phyloP scores from a whole-genome alignment of 805 yeast species.

The Candida railenensis region DNA sequence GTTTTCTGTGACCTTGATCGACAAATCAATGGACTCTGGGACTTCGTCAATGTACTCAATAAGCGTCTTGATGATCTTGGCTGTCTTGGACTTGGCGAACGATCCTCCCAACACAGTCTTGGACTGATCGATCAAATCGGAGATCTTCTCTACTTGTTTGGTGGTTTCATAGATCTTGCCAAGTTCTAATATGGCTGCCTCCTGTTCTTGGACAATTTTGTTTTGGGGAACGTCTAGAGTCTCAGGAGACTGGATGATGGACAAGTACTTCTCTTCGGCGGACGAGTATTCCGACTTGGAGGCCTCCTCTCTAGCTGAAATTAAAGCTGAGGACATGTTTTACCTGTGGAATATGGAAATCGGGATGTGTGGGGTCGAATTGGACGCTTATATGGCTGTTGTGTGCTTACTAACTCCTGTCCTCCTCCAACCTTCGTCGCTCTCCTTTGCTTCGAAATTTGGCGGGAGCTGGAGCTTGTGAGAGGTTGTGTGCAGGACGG shows the following conservation, averaged over 20 bases:
- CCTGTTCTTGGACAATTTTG: conserved; percentile 44
- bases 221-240: neutral
- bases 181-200: conserved; percentile 69
- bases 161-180: conserved; percentile 65
- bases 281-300: conserved; percentile 44
- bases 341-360: neutral
- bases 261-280: conserved; percentile 63
- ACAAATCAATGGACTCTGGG: conserved; percentile 63
- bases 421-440: too few species aligned
- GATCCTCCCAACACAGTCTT: conserved; percentile 63
- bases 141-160: conserved; percentile 50
- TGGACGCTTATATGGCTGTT: too few species aligned
- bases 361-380: too few species aligned
- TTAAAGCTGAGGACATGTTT: neutral
- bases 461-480: too few species aligned
- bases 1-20: conserved; percentile 70
- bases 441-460: too few species aligned
- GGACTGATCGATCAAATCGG: conserved; percentile 62
- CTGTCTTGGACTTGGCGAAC: conserved; percentile 91
- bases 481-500: too few species aligned
- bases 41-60: conserved; percentile 74
- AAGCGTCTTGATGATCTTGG: conserved; percentile 80
- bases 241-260: conserved; percentile 36
- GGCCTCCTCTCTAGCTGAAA: conserved; percentile 58
- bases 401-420: too few species aligned